Evolutionary conservation across 495 filamentous ascomycete species (phyloP).

Genomic region (Margaritispora aquatica): DNA sequence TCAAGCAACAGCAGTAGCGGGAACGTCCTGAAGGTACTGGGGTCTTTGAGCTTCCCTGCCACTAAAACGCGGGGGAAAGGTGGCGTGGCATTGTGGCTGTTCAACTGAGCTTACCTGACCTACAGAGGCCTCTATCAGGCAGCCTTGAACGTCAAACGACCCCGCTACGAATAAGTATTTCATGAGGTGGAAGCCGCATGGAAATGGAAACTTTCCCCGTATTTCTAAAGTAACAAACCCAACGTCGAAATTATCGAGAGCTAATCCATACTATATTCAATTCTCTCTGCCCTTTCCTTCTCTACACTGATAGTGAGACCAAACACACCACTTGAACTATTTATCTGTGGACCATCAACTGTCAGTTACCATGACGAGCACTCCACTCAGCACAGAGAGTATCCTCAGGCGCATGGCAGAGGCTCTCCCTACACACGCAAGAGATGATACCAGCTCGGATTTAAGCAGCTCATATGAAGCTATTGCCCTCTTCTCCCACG

Average conservation of each 20-base stretch:
- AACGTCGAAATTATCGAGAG: no score
- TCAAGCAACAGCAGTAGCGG: neutral
- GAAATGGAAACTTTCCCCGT: no score
- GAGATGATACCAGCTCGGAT: conserved; percentile 45
- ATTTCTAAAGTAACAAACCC: no score
- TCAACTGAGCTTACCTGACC: no score
- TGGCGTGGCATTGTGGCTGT: neutral
- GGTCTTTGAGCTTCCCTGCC: neutral
- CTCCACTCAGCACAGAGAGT: conserved; percentile 33
- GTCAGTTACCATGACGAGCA: conserved; percentile 12
- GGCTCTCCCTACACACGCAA: conserved; percentile 45
- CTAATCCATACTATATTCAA: no score
- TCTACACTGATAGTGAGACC: neutral
- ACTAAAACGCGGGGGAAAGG: neutral
- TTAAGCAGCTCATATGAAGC: conserved; percentile 79
- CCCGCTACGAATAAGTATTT: no score
- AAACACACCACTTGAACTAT: no score
- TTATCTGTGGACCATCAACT: neutral
- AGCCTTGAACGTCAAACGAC: no score
- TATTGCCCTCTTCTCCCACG: conserved; percentile 77
- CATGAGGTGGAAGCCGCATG: no score
- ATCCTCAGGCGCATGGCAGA: conserved; percentile 50
- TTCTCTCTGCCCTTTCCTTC: no score
- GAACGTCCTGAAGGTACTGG: neutral
- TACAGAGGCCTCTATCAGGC: no score